These are phyloP conservation scores for Nicotiana benthamiana DNA, from an alignment of 257 asterid species.

Conservation along the genomic window DNA sequence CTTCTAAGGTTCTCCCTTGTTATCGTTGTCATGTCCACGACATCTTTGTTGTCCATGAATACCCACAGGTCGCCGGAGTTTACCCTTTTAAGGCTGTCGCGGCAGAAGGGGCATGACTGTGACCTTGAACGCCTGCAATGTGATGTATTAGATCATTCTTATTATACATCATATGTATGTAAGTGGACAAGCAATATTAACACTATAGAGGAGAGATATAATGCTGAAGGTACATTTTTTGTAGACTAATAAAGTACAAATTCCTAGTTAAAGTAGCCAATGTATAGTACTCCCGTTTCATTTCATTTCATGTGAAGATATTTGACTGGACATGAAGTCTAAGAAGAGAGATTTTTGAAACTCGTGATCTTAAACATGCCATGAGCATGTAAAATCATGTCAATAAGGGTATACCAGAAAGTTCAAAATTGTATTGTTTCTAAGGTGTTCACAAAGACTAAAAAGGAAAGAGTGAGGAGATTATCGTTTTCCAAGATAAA, in stretches of 20 bases:
- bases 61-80: conserved; percentile 90
- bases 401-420: background rate
- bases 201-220: background rate
- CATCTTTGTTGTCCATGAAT: conserved; percentile 60
- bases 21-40: conserved; percentile 55
- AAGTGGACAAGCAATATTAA: background rate
- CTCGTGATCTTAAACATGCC: background rate
- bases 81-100: conserved; percentile 85
- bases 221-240: background rate
- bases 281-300: background rate
- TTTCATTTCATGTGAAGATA: background rate
- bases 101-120: conserved; percentile 96
- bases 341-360: background rate
- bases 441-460: background rate
- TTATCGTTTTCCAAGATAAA: background rate
- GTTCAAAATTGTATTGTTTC: background rate
- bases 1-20: conserved; percentile 82
- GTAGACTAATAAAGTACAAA: background rate
- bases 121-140: conserved; percentile 78
- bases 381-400: background rate
- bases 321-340: background rate
- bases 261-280: background rate
- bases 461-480: background rate
- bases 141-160: background rate
- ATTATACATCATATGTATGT: background rate